These are phyloP conservation scores for Colletotrichum siamense DNA, from an alignment of 2,329 filamentous ascomycete genomes.

Conservation along the genomic window DNA sequence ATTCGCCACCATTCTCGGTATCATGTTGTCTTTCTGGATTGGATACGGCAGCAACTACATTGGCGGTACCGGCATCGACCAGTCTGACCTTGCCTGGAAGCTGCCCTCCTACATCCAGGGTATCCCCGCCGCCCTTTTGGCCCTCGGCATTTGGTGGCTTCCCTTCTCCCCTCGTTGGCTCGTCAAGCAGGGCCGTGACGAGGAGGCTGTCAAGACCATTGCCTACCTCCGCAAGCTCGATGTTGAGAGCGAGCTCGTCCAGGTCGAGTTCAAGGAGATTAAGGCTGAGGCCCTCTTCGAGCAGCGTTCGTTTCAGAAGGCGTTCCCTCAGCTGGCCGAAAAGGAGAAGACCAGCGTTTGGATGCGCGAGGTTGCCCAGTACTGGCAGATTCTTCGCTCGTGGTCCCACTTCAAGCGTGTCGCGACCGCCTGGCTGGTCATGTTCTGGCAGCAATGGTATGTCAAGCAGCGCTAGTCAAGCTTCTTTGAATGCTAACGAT, in stretches of 20 bases:
- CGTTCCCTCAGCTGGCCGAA: conserved; percentile 48
- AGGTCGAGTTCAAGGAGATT: conserved; percentile 46
- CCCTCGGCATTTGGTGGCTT: conserved; percentile 42
- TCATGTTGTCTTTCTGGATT: conserved; percentile 57
- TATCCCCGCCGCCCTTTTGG: conserved; percentile 39
- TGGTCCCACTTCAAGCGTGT: conserved; percentile 56
- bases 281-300: conserved; percentile 51
- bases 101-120: conserved; percentile 52
- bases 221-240: conserved; percentile 66
- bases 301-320: conserved; percentile 43
- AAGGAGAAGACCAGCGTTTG: conserved; percentile 45
- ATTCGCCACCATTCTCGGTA: conserved; percentile 64
- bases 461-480: not conserved
- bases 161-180: conserved; percentile 45
- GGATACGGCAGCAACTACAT: conserved; percentile 53
- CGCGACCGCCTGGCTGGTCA: conserved; percentile 45
- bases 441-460: conserved; percentile 54
- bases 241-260: conserved; percentile 64
- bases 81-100: conserved; percentile 47
- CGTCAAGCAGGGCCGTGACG: conserved; percentile 37
- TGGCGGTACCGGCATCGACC: conserved; percentile 47
- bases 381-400: conserved; percentile 50
- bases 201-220: conserved; percentile 49
- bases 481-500: conserved; percentile 2
- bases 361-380: conserved; percentile 53